These are phyloP conservation scores for Alternaria sp. DNA, from an alignment of 2,329 filamentous ascomycete species.

Conservation along the genomic window DNA sequence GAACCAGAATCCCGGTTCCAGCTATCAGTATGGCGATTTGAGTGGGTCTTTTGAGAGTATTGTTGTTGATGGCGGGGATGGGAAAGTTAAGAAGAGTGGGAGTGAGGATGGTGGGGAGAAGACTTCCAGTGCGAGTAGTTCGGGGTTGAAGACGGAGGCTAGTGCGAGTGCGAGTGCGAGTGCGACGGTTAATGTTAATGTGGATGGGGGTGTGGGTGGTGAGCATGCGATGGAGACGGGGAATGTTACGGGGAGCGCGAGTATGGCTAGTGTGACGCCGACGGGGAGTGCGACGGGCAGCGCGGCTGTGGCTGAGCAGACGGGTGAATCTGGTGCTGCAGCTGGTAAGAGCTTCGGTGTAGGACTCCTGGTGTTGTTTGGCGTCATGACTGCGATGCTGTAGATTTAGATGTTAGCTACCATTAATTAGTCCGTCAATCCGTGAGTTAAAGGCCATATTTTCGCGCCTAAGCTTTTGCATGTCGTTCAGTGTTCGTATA, in stretches of 20 bases:
- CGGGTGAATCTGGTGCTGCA: background rate
- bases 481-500: background rate
- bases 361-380: background rate
- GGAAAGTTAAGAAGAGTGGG: background rate
- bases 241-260: background rate
- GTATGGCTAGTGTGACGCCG: background rate
- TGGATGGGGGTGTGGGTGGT: background rate
- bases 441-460: background rate
- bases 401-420: background rate
- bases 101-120: background rate
- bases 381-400: background rate
- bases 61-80: background rate
- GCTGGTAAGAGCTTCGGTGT: background rate
- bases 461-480: too few species aligned
- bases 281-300: background rate
- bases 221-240: background rate
- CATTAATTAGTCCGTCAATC: background rate
- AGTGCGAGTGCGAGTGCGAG: background rate
- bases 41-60: slow-evolving; percentile 56
- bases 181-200: background rate
- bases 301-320: background rate
- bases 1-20: slow-evolving; percentile 56
- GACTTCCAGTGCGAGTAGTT: background rate
- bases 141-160: background rate
- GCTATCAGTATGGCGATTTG: slow-evolving; percentile 56